Conservation (phyloP, 208 protist genomes). For the Leishmania tarentolae region DNA sequence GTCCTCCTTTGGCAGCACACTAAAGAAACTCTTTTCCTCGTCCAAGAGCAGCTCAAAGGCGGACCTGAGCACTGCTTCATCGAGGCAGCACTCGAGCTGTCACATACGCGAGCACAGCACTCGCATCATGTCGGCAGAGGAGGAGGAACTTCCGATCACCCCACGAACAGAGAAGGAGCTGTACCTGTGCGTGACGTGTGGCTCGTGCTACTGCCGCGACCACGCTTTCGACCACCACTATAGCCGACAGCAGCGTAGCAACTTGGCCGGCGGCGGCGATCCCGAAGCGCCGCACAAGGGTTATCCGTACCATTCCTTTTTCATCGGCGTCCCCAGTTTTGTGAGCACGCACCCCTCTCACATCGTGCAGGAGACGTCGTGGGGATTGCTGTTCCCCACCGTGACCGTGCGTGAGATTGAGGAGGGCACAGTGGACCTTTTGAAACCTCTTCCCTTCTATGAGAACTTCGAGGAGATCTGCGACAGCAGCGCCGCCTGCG, state of each 20-base stretch:
- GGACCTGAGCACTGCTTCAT: slow-evolving; percentile 11
- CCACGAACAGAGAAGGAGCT: slow-evolving; percentile 58
- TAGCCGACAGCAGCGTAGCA: slow-evolving; percentile 34
- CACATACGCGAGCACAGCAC: slow-evolving; percentile 19
- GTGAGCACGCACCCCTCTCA: slow-evolving; percentile 48
- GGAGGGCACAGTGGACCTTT: slow-evolving; percentile 21
- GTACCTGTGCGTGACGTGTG: slow-evolving; percentile 75
- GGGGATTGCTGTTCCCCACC: slow-evolving; percentile 59
- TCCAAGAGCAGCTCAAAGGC: slow-evolving; percentile 27
- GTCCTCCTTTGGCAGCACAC: slow-evolving; percentile 15
- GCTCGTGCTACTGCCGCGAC: slow-evolving; percentile 64
- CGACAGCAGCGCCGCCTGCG: slow-evolving; percentile 26
- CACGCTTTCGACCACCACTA: slow-evolving; percentile 65
- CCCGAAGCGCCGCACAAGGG: slow-evolving; percentile 24
- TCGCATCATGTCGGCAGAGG: slow-evolving; percentile 33
- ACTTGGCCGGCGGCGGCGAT: slow-evolving; percentile 8
- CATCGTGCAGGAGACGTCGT: slow-evolving; percentile 32
- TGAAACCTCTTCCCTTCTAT: slow-evolving; percentile 41
- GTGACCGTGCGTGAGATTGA: slow-evolving; percentile 44
- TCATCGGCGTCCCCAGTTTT: slow-evolving; percentile 59
- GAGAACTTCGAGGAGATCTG: slow-evolving; percentile 39
- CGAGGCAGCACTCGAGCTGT: slow-evolving; percentile 1
- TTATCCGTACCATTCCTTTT: slow-evolving; percentile 68
- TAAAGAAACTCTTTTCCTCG: slow-evolving; percentile 32
- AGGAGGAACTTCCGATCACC: slow-evolving; percentile 52